phyloP scores from a whole-genome alignment of 768 basidiomycete species.

The Pleurotus eryngii region DNA sequence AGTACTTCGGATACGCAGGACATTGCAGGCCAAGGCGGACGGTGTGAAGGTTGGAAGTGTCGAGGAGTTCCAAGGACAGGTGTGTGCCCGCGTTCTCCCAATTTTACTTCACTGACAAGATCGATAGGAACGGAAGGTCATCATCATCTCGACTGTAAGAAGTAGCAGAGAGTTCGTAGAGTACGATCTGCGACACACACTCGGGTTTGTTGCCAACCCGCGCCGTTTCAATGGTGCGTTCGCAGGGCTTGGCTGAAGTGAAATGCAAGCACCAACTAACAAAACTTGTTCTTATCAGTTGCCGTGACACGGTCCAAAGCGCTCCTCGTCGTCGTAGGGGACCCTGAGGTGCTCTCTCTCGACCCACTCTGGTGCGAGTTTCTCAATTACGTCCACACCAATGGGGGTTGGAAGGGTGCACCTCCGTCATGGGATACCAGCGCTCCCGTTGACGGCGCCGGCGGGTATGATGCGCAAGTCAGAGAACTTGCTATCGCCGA shows the following conservation, averaged over 20 bases:
- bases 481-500: slow-evolving; percentile 30
- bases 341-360: slow-evolving; percentile 53
- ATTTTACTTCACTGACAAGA: neutral
- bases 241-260: too few relatives aligned
- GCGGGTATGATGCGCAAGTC: slow-evolving; percentile 35
- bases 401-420: slow-evolving; percentile 54
- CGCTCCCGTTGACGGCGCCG: slow-evolving; percentile 31
- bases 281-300: slow-evolving; percentile 28
- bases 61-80: slow-evolving; percentile 68
- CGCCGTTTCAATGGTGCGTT: slow-evolving; percentile 55
- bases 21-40: slow-evolving; percentile 30
- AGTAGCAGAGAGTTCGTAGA: slow-evolving; percentile 48
- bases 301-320: slow-evolving; percentile 62
- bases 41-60: slow-evolving; percentile 61
- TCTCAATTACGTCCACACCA: slow-evolving; percentile 52
- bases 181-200: slow-evolving; percentile 49
- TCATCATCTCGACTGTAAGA: slow-evolving; percentile 57
- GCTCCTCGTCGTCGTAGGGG: slow-evolving; percentile 56
- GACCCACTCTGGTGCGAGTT: slow-evolving; percentile 64
- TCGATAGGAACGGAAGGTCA: slow-evolving; percentile 49
- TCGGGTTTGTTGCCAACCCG: slow-evolving; percentile 56
- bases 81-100: slow-evolving; percentile 19
- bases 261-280: too few relatives aligned
- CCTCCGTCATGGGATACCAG: slow-evolving; percentile 48
- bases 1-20: slow-evolving; percentile 41